Percentiles rank a stretch among this genome's conserved stretches.
These are phyloP conservation scores for Oenanthe javanica DNA, from an alignment of 140 eudicot species.

Conservation along the genomic window DNA sequence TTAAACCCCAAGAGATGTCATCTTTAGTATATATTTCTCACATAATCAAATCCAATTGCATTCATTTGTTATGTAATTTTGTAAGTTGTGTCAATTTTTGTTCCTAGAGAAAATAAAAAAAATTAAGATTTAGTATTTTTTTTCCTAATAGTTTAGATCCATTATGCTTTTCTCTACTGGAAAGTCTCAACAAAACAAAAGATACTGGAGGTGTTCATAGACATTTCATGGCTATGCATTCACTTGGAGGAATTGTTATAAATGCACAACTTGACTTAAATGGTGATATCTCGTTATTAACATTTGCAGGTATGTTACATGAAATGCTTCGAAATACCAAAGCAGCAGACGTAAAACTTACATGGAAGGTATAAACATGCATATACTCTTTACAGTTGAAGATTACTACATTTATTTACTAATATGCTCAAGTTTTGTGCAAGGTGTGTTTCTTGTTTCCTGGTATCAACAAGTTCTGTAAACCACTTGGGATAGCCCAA, in stretches of 20 bases:
- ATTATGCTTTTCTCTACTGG: neutral
- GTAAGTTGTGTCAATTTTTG: neutral
- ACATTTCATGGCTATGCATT: neutral
- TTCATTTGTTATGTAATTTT: neutral
- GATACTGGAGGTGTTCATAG: too few relatives aligned
- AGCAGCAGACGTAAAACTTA: slow-evolving; percentile 61
- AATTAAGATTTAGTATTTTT: neutral
- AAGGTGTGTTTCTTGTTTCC: neutral
- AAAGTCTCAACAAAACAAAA: neutral
- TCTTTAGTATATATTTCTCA: too few relatives aligned
- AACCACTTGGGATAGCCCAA: too few relatives aligned
- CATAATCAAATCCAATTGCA: neutral
- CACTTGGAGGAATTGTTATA: neutral
- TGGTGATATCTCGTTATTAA: neutral
- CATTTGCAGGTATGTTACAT: slow-evolving; percentile 58
- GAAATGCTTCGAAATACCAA: slow-evolving; percentile 89
- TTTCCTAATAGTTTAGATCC: neutral
- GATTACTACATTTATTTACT: neutral
- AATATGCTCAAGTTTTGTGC: too few relatives aligned
- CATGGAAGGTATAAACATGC: slow-evolving; percentile 73
- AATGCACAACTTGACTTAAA: neutral
- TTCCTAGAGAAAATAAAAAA: neutral
- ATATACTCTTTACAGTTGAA: neutral
- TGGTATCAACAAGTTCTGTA: neutral
- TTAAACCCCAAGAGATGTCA: too few relatives aligned